Evolutionary conservation across 495 filamentous ascomycete genomes (phyloP), one percentile per base, ranked within the genome.

Genomic region (Penicillium macrosclerotiorum): DNA sequence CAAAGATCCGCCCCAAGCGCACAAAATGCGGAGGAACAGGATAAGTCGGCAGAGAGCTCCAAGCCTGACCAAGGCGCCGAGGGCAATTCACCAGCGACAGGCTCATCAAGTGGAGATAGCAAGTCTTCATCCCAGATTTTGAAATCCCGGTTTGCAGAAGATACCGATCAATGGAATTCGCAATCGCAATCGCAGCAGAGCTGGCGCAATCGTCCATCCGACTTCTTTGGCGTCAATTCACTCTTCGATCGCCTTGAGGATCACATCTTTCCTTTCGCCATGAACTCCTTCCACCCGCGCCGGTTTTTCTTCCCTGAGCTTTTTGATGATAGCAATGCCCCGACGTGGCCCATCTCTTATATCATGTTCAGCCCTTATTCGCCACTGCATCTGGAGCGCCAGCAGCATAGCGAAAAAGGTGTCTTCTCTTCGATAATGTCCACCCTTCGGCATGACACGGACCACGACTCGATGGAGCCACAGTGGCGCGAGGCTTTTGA

Each of bases 401-500:
- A 69, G 37, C 53, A 8, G 49, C 60, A 11, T 49, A 53, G n/a
- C 43, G 62, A 66, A 16, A 32, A 42, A 1, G 64, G 71, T 6
- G 55, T 71, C 6, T 63, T 72, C 27, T 65, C 64, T 18, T 72
- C 69, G 9, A 43, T 72, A 26, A 59, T 72, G 55, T 64, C 67
- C 0, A 63, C 69, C 22, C 42, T 67, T 16, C 59, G 57, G 29
- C 33, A 50, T 5, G 47, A 51, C 8, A 52, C 60, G 1, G 65
- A 68, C 8, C 54, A 42, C 25, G 64, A 71, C 16, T 51, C 61
- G 3, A 50, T 47, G 4, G 65, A 72, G 40, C 67, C 69, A 4
- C 70, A 62, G 23, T 81, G 76, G 76, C 67, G 75, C 12, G 68
- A 73, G 37, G 79, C 79, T 0, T 80, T 80, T 44, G 77, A 80